Evolutionary conservation across 2,329 filamentous ascomycete genomes (phyloP).

Genomic region (Cladophialophora carrionii): DNA sequence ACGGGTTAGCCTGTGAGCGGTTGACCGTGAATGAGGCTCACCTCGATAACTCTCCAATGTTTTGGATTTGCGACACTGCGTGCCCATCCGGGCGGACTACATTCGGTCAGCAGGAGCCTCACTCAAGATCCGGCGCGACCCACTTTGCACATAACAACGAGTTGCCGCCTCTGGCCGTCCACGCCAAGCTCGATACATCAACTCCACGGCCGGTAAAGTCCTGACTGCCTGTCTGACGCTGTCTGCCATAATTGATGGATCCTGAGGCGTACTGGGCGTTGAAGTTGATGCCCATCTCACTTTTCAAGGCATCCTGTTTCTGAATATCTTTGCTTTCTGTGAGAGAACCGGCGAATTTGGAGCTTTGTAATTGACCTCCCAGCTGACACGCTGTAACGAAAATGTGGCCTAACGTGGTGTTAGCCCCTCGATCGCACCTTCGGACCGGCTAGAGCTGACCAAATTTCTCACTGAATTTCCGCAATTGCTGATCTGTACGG

Average conservation of each 20-base stretch:
- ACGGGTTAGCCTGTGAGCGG: background rate
- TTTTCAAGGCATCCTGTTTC: background rate
- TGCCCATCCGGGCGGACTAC: background rate
- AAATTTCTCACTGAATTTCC: background rate
- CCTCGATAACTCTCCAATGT: background rate
- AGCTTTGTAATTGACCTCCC: background rate
- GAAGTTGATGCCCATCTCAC: background rate
- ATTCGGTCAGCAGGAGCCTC: background rate
- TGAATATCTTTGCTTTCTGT: background rate
- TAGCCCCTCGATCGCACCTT: background rate
- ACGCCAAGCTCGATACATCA: background rate
- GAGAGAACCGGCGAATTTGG: background rate
- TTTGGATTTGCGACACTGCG: background rate
- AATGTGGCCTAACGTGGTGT: background rate
- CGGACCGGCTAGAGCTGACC: background rate
- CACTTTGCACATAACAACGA: background rate
- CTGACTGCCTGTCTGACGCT: background rate
- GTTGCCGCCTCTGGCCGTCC: background rate
- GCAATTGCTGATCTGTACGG: background rate
- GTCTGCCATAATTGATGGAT: background rate
- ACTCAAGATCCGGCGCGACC: background rate
- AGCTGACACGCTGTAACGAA: background rate
- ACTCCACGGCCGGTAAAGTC: background rate
- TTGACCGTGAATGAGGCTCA: background rate
- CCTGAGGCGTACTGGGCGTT: background rate